Base-by-base conservation (phyloP, 2,329 filamentous ascomycete genomes). In the Nannizziopsis barbatae region DNA sequence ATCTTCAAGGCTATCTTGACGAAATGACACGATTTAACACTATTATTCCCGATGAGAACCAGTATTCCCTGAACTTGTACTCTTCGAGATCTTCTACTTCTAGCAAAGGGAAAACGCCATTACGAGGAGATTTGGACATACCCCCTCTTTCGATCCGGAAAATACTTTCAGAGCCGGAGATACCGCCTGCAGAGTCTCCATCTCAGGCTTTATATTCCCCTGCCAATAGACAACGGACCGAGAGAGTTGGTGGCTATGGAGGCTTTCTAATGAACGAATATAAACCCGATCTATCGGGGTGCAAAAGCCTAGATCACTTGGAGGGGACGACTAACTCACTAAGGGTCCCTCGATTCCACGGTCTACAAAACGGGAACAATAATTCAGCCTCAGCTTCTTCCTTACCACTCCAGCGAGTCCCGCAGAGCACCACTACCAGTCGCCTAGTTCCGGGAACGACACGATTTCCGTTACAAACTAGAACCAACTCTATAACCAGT, bases 231-330 rank as follows among this genome's bases (percentile, higher is more conserved):
- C 2, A 7, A 17, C 22, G 44, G 2, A 35, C 44, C 12, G 36
- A 46, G 39, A 40, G 44, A 18, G 18, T 40, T 20, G 44, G 44
- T 3, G 44, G 44, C n/a, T 46, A 46, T 14, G 44, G 44, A n/a
- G 44, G 44, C 18, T 46, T 46, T 14, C 32, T 11, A 11, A 20
- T 18, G 14, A 14, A 18, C 4, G 36, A 40, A 33, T 3, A 27
- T 40, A 18, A 18, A 4, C 18, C 27, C 5, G 36, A 5, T 8
- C 20, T 40, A 17, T 40, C 44, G 20, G 14, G 22, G 6, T 40
- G 44, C 22, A 40, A n/a, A 33, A 40, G 36, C 14, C 22, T 40
- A 5, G 44, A 40, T n/a, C 36, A 46, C 10, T 33, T 46, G 14
- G 20, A 11, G 4, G 11, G 18, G 6, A 18, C 31, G 8, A 2